A percentile compares a stretch with the other conserved stretches of the same genome.
Conservation (phyloP, 1,284 basidiomycete species). For the Marasmius tenuissimus region DNA sequence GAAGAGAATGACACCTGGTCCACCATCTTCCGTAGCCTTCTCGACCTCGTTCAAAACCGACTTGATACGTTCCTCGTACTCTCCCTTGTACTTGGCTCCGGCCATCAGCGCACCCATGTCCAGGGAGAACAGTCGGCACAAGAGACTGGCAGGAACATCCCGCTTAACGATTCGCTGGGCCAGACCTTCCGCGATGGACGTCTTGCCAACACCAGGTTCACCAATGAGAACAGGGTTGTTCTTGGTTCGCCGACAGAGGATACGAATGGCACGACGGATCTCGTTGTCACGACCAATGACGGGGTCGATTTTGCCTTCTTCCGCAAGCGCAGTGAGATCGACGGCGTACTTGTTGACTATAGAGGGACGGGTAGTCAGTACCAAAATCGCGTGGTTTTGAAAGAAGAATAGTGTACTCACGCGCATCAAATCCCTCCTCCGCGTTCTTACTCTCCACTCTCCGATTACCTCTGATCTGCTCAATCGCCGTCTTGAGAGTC, state of each 20-base stretch:
- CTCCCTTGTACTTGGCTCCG: constrained; percentile 94
- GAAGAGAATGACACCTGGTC: constrained; percentile 86
- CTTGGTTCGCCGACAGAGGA: constrained; percentile 83
- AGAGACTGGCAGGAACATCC: constrained; percentile 88
- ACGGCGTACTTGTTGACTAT: constrained; percentile 75
- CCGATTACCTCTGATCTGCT: constrained; percentile 79
- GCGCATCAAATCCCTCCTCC: constrained; percentile 85
- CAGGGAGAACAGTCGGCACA: constrained; percentile 82
- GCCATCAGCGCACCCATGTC: constrained; percentile 97
- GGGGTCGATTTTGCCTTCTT: constrained; percentile 91
- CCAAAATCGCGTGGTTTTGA: too few relatives aligned
- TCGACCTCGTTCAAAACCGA: constrained; percentile 92
- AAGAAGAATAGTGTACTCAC: constrained; percentile 2
- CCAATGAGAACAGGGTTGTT: constrained; percentile 94
- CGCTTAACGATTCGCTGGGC: constrained; percentile 96
- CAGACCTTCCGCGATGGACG: constrained; percentile 92
- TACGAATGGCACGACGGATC: constrained; percentile 74
- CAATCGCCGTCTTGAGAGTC: constrained; percentile 76
- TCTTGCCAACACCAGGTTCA: constrained; percentile 93
- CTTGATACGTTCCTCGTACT: constrained; percentile 98
- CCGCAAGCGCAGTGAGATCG: constrained; percentile 85
- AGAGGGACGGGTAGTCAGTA: neutral
- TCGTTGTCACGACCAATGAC: constrained; percentile 91
- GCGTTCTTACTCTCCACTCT: constrained; percentile 81
- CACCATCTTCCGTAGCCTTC: constrained; percentile 83